Evolutionary conservation across 2,329 filamentous ascomycete genomes (phyloP), one percentile per base, ranked within the genome.

Genomic region (Trichoderma pleuroti): DNA sequence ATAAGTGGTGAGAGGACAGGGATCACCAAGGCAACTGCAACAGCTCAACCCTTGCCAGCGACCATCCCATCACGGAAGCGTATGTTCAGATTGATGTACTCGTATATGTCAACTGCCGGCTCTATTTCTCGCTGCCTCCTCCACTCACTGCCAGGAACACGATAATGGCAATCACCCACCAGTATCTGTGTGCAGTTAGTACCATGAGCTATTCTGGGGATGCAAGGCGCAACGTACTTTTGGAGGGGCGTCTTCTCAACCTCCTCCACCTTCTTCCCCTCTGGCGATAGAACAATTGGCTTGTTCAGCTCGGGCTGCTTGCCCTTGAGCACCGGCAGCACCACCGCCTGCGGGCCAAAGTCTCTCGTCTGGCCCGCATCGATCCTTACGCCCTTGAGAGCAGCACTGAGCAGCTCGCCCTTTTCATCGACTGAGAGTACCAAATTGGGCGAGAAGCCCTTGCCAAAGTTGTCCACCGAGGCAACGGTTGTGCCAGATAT

Each of bases 321-420:
- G 2, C 88, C 90, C 70, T 78, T 80, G 59, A 76, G 79, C 54
- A 84, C 81, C 28, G 82, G 79, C 57, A 86, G 76, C 61, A 91
- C 80, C 66, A 84, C 78, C 9, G 86, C 87, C 81, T 88, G 84
- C 57, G 89, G 88, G 0, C 88, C 88, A 80, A 91, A 91, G 77
- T 91, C 88, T 73, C 89, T 83, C 75, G 89, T 91, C 74, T 87
- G 84, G 2, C 89, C 89, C 12, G 89, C 89, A 77, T 91, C 89
- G 70, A 91, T 87, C 74, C 78, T 78, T 24, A 88, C 84, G n/a
- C 88, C 87, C 77, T 85, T 86, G 60, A 85, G 77, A 39, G 83
- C 82, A 16, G 84, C 86, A 30, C 88, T 85, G 62, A 88, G 75
- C 2, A 87, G 80, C 9, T 80, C 78, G 9, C 83, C 84, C 49